Evolutionary conservation across 345 rosid genomes (phyloP).

Genomic region (Erysimum cheiranthoides): DNA sequence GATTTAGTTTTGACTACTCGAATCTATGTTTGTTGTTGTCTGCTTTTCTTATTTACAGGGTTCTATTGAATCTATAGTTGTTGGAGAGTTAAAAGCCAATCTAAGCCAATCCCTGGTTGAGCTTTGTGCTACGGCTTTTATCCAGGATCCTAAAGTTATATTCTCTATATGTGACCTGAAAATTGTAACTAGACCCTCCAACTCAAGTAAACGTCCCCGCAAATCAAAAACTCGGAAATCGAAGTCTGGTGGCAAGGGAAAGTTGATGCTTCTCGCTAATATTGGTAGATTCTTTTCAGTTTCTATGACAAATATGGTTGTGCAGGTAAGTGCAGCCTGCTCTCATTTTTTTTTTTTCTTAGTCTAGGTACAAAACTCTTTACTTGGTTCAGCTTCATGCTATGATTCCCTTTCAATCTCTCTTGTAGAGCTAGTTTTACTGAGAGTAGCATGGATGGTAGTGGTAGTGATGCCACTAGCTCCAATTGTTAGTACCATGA

Average conservation of each 20-base stretch:
- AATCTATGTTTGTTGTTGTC: not conserved
- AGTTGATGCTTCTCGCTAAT: conserved; percentile 87
- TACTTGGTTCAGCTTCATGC: not conserved
- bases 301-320: conserved; percentile 76
- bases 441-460: conserved; percentile 2
- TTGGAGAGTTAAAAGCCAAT: conserved; percentile 83
- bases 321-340: conserved; percentile 59
- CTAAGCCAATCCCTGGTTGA: conserved; percentile 87
- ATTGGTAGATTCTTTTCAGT: conserved; percentile 83
- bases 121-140: conserved; percentile 77
- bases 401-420: not conserved
- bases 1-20: not conserved
- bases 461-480: conserved; percentile 1
- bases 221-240: conserved; percentile 60
- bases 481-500: conserved; percentile 1
- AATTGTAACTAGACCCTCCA: conserved; percentile 73
- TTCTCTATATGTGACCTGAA: conserved; percentile 79
- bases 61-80: conserved; percentile 76
- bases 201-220: conserved; percentile 57
- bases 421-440: conserved; percentile 8
- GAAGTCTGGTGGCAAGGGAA: conserved; percentile 68
- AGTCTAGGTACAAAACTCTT: not conserved
- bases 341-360: not conserved
- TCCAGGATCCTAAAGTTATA: conserved; percentile 89
- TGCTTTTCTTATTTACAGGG: conserved; percentile 61